A percentile compares a stretch with the other conserved stretches of the same genome.
Conservation (phyloP, 2,329 filamentous ascomycete species). For the Allantophomopsis cytisporea region DNA sequence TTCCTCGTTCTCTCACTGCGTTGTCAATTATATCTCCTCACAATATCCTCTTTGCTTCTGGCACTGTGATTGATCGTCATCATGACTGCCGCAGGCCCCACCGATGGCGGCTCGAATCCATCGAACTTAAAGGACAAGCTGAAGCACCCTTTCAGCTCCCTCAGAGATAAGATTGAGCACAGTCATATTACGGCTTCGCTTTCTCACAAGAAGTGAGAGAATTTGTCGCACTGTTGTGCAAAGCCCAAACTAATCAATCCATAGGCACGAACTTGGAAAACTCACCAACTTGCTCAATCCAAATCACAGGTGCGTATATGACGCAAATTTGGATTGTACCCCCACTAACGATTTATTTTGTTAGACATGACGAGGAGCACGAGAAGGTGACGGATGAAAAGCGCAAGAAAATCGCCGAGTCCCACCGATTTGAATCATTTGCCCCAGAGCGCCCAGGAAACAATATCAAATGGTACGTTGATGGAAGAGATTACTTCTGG, state of each 20-base stretch:
- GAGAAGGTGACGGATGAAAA: conserved; percentile 76
- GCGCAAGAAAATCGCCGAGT: conserved; percentile 54
- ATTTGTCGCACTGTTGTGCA: conserved; percentile 1
- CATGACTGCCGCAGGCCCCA: conserved; percentile 13
- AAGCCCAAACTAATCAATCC: background rate
- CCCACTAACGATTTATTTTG: no score
- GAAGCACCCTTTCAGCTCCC: conserved; percentile 30
- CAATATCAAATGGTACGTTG: conserved; percentile 91
- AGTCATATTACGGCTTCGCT: conserved; percentile 39
- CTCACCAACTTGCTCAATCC: no score
- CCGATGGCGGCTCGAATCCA: conserved; percentile 13
- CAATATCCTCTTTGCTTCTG: no score
- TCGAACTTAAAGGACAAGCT: conserved; percentile 25
- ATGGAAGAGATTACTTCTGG: conserved; percentile 92
- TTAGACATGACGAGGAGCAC: conserved; percentile 81
- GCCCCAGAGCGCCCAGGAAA: conserved; percentile 81
- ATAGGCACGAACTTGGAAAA: no score
- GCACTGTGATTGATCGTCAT: background rate
- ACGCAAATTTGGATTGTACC: no score
- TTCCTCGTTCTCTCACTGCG: background rate
- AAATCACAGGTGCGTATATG: background rate
- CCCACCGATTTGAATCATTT: conserved; percentile 79
- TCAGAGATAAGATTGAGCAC: conserved; percentile 10
- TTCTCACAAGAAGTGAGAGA: conserved; percentile 41
- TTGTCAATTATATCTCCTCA: no score